Conservation (phyloP, 495 filamentous ascomycete genomes). For the Hypomontagnella monticulosa region DNA sequence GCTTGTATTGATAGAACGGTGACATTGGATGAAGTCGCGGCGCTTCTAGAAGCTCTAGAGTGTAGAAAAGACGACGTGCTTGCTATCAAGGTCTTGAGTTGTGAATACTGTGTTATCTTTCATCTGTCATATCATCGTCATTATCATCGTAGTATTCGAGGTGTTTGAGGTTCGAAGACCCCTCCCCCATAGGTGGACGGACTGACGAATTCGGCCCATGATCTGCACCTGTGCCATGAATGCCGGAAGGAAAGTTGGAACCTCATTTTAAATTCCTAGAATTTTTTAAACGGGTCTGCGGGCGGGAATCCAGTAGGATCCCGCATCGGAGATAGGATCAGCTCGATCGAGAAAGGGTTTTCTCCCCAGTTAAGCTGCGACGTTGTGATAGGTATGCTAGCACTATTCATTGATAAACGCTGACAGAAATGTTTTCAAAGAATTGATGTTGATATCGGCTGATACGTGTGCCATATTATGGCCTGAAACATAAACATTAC, state of each 20-base stretch:
- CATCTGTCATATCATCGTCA: conserved; percentile 9
- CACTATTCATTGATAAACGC: conserved; percentile 13
- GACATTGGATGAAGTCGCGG: conserved; percentile 28
- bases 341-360: conserved; percentile 18
- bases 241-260: conserved; percentile 13
- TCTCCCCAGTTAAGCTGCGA: not conserved
- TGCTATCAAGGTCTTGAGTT: conserved; percentile 3
- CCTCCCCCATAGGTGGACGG: conserved; percentile 2
- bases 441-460: not conserved
- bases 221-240: conserved; percentile 20
- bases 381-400: conserved; percentile 2
- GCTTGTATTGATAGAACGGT: conserved; percentile 17
- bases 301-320: conserved; percentile 17
- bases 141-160: conserved; percentile 19
- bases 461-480: conserved; percentile 3
- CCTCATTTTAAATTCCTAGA: too few species aligned
- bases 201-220: conserved; percentile 32
- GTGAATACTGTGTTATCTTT: conserved; percentile 1
- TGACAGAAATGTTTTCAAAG: conserved; percentile 1
- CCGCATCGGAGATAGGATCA: conserved; percentile 26
- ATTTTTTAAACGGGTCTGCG: conserved; percentile 12
- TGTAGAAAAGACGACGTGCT: not conserved
- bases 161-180: conserved; percentile 7
- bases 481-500: conserved; percentile 31
- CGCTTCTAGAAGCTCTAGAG: conserved; percentile 41